Percentiles rank a stretch among this genome's conserved stretches.
These are phyloP conservation scores for Aechmea fasciata DNA, from an alignment of 176 grass and related monocot species.

Conservation along the genomic window DNA sequence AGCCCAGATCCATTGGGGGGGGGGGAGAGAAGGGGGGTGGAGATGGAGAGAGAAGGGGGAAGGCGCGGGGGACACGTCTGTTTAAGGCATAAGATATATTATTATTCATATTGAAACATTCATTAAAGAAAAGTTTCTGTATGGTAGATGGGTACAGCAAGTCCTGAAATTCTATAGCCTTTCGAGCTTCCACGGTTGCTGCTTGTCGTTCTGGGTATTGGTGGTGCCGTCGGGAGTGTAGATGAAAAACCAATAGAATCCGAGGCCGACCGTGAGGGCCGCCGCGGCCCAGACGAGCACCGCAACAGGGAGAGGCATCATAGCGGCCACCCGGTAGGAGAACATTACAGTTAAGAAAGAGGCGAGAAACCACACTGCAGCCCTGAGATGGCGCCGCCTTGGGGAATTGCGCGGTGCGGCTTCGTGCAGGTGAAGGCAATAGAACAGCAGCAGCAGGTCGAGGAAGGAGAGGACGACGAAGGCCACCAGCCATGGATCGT, in stretches of 20 bases:
- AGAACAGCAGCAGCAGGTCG: conserved; percentile 13
- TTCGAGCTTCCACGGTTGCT: neutral
- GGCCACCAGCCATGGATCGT: neutral
- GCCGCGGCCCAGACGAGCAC: conserved; percentile 36
- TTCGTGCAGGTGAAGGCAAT: conserved; percentile 20
- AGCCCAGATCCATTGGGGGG: too few species aligned
- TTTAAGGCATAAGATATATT: too few species aligned
- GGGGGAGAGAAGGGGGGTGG: too few species aligned
- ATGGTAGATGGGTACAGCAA: too few species aligned
- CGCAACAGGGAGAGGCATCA: conserved; percentile 36
- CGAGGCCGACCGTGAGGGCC: conserved; percentile 8
- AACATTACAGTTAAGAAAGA: conserved; percentile 30
- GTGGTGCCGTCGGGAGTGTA: neutral
- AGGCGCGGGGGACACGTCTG: too few species aligned
- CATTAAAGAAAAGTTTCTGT: too few species aligned
- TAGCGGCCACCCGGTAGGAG: conserved; percentile 11
- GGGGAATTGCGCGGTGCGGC: neutral
- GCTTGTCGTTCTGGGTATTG: neutral
- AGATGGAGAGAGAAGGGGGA: too few species aligned
- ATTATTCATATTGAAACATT: too few species aligned
- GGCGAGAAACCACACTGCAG: conserved; percentile 16
- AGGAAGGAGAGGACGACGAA: conserved; percentile 12
- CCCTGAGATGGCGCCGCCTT: conserved; percentile 2
- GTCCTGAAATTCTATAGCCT: neutral
- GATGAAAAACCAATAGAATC: conserved; percentile 39